Evolutionary conservation across 1,139 yeast species (phyloP), one percentile per base, ranked within the genome.

Genomic region (Lodderomyces margitis): DNA sequence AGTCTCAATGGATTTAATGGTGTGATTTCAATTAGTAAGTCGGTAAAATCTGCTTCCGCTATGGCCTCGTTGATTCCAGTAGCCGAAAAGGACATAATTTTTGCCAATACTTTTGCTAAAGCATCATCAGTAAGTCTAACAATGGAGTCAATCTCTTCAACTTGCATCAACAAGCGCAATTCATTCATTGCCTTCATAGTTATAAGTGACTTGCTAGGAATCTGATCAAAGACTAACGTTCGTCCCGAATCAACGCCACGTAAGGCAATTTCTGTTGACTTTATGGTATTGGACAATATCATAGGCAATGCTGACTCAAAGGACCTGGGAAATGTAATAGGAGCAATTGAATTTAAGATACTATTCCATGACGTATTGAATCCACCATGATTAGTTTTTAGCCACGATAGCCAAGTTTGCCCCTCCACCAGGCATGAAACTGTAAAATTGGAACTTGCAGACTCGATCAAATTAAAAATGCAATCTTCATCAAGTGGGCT

Each of bases 181-280:
- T 77, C 81, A 38, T 64, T 60, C 41, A 79, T 64, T 0, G 79
- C 74, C 45, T 95, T 65, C 50, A 87, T 61, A 19, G 79, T 71
- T 4, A 82, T 75, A 41, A 85, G 56, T 0, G 76, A 57, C 45
- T 83, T 84, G 46, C 79, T 74, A 0, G 88, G 75, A 2, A 87
- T 54, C 49, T 84, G 88, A 37, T 70, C 68, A 3, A 81, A 62
- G 0, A 86, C 58, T 15, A 81, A 52, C 0, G 70, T 66, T 0
- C 55, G 57, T 3, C 62, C 50, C 8, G 74, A 59, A 3, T 64
- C 47, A 2, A 62, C 56, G 0, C 94, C 94, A 45, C 96, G 70
- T 17, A 84, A 59, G 0, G 85, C 67, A 10, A 86, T 81, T 54
- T 87, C 96, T 11, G 75, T 58, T 0, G 87, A 75, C 44, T 79